Percentiles rank a stretch among this genome's conserved stretches.
These are phyloP conservation scores for Claviceps cyperi DNA, from an alignment of 2,329 filamentous ascomycete species.

Conservation along the genomic window DNA sequence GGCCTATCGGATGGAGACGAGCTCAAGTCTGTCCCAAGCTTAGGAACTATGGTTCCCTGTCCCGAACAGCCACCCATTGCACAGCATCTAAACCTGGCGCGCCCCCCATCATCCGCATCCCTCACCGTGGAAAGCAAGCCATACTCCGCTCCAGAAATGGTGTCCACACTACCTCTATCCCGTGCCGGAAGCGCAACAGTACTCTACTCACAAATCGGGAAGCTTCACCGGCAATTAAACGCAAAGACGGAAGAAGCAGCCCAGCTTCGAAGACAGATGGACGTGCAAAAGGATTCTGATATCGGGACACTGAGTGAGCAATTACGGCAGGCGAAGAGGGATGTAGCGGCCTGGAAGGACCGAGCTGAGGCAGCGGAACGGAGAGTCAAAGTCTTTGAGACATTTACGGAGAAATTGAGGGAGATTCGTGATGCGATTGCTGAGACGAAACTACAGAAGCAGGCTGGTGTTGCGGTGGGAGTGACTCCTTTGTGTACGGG, in stretches of 20 bases:
- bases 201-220: constrained; percentile 34
- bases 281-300: constrained; percentile 27
- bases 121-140: not conserved
- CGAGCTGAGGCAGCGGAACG: constrained; percentile 42
- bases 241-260: constrained; percentile 29
- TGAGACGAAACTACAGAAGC: not conserved
- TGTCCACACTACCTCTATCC: constrained; percentile 1
- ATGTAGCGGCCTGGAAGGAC: constrained; percentile 32
- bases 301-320: constrained; percentile 33
- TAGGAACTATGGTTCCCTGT: constrained; percentile 25
- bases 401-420: constrained; percentile 22
- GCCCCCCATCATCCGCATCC: constrained; percentile 20
- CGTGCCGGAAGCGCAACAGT: constrained; percentile 17
- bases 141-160: not conserved
- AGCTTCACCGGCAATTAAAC: constrained; percentile 32
- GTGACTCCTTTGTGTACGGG: no score
- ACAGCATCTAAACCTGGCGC: constrained; percentile 21
- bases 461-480: no score
- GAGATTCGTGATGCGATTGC: constrained; percentile 14
- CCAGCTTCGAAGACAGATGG: constrained; percentile 31
- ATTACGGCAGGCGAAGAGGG: constrained; percentile 23
- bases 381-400: constrained; percentile 32
- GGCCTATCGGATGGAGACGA: not conserved
- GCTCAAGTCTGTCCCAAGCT: constrained; percentile 13
- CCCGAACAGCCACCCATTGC: constrained; percentile 24